Conservation (phyloP, 2,329 filamentous ascomycete genomes). For the Neoascochyta sp. region DNA sequence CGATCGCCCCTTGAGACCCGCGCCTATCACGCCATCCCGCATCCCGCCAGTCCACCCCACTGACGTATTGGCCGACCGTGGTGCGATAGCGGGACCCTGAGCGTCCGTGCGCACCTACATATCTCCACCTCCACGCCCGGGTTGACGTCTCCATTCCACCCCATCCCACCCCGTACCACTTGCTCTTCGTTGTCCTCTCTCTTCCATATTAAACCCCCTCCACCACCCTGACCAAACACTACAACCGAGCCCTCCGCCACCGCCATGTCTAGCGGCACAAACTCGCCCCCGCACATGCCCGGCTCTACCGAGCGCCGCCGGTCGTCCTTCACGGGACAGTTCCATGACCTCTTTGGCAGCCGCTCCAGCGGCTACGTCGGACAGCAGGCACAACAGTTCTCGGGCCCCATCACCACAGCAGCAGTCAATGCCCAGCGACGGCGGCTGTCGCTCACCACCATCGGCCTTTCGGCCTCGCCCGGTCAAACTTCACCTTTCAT, state of each 20-base stretch:
- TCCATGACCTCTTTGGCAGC: conserved; percentile 46
- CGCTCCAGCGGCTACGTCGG: conserved; percentile 35
- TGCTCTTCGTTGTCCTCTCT: conserved; percentile 1
- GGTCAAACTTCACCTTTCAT: conserved; percentile 43
- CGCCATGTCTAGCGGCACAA: conserved; percentile 39
- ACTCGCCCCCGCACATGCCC: conserved; percentile 39
- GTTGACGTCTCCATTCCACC: too few species aligned
- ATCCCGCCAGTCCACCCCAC: conserved; percentile 26
- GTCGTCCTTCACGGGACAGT: conserved; percentile 48
- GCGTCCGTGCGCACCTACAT: conserved; percentile 20
- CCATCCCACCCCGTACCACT: conserved; percentile 3
- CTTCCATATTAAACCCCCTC: conserved; percentile 1
- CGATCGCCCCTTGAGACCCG: conserved; percentile 10
- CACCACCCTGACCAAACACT: conserved; percentile 1
- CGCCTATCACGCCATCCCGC: conserved; percentile 28
- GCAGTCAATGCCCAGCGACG: conserved; percentile 49
- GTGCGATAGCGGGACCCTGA: conserved; percentile 15
- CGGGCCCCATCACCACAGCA: conserved; percentile 48
- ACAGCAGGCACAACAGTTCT: conserved; percentile 30
- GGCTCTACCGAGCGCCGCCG: conserved; percentile 41
- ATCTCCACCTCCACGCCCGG: conserved; percentile 16
- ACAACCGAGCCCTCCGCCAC: conserved; percentile 10
- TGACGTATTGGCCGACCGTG: conserved; percentile 19
- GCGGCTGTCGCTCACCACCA: conserved; percentile 49
- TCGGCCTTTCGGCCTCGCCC: conserved; percentile 46